A percentile compares a stretch with the other conserved stretches of the same genome.
Evolutionary conservation across 139 green algal species (phyloP).

Genomic region (Tetratostichococcus sp.): DNA sequence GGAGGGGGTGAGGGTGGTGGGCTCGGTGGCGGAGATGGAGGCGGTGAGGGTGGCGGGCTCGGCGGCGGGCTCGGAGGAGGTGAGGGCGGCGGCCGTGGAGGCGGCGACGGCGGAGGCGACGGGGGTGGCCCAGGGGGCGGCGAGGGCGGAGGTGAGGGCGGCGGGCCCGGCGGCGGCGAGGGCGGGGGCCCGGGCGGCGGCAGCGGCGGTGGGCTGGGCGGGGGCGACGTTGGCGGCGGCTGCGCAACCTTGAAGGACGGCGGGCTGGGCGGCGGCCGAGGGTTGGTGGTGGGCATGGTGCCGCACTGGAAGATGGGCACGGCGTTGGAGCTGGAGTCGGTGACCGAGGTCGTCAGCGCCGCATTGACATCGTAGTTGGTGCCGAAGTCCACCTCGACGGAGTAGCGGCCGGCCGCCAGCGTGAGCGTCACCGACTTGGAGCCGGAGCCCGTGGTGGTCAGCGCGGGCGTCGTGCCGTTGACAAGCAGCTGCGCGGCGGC

Average conservation of each 20-base stretch:
- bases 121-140: too few species aligned
- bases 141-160: too few species aligned
- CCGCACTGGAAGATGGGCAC: background rate
- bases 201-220: background rate
- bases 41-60: too few species aligned
- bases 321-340: too few species aligned
- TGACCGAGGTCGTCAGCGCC: too few species aligned
- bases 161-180: background rate
- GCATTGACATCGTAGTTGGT: background rate
- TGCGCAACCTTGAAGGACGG: background rate
- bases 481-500: background rate
- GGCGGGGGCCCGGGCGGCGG: too few species aligned
- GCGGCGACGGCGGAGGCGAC: background rate
- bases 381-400: background rate
- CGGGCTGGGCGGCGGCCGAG: too few species aligned
- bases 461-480: background rate
- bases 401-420: background rate
- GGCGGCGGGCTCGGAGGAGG: background rate
- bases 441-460: background rate
- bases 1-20: too few species aligned
- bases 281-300: background rate
- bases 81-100: background rate
- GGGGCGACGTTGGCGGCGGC: background rate
- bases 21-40: background rate
- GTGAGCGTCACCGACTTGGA: background rate